These are phyloP conservation scores for Plasmodium adleri DNA, from an alignment of 169 alveolate genomes.

Conservation along the genomic window DNA sequence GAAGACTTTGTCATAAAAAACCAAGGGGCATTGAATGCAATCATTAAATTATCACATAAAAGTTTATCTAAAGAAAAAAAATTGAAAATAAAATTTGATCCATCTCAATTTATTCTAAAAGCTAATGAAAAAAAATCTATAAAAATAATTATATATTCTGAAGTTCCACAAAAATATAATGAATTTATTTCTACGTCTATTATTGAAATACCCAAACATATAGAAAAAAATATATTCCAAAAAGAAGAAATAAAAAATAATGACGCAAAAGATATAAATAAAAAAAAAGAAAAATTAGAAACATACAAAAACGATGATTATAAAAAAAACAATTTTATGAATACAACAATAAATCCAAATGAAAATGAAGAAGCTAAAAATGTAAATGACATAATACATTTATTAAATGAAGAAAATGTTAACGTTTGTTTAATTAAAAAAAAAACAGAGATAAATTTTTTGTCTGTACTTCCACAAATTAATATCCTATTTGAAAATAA, in stretches of 20 bases:
- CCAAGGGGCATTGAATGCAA: slow-evolving; percentile 51
- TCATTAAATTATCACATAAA: slow-evolving; percentile 58
- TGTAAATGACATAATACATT: slow-evolving; percentile 32
- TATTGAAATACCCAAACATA: slow-evolving; percentile 55
- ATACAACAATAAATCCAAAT: slow-evolving; percentile 25
- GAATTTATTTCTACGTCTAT: slow-evolving; percentile 46
- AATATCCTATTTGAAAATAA: slow-evolving; percentile 31
- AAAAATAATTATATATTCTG: slow-evolving; percentile 33
- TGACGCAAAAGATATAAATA: too few relatives aligned
- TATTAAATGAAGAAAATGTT: slow-evolving; percentile 51
- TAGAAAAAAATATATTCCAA: slow-evolving; percentile 24
- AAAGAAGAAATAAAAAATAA: background rate
- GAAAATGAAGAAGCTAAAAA: slow-evolving; percentile 35
- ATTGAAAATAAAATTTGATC: slow-evolving; percentile 46
- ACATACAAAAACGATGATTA: slow-evolving; percentile 6
- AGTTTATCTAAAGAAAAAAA: slow-evolving; percentile 34
- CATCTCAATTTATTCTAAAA: slow-evolving; percentile 61
- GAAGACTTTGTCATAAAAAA: slow-evolving; percentile 53
- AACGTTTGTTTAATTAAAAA: slow-evolving; percentile 58
- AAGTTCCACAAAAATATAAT: slow-evolving; percentile 46
- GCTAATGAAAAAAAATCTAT: slow-evolving; percentile 29
- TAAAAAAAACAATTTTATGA: background rate
- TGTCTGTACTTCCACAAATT: slow-evolving; percentile 65
- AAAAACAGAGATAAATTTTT: slow-evolving; percentile 27
- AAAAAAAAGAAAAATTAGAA: too few relatives aligned